Evolutionary conservation across 2,329 filamentous ascomycete genomes (phyloP), one percentile per base, ranked within the genome.

Genomic region (Fusarium clavum): DNA sequence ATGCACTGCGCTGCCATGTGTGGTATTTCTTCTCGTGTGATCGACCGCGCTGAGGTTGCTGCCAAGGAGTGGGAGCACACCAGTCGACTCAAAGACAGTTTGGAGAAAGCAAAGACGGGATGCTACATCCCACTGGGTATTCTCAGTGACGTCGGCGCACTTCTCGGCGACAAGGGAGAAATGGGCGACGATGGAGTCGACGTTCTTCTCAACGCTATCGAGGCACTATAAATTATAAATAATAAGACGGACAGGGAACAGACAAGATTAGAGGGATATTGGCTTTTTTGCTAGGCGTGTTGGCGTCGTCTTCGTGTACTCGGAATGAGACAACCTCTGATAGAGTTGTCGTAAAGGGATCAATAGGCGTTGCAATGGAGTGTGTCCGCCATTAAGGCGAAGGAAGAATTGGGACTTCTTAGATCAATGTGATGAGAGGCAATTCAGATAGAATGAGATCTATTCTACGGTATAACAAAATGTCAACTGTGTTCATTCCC

Each of bases 1-100:
- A 99, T 99, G 96, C 96, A 99, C 80, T 99, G 96, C 78, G 96
- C 96, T 2, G 91, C 94, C 64, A 99, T 99, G 96, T 99, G 96
- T 75, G 96, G 96, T 2, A 98, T 99, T 69, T 89, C 94, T 0
- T 84, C 85, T 46, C 90, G 90, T 58, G 90, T 99, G 18, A 94
- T 99, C 67, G 90, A 94, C 77, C 84, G 92, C 24, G 96, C 96
- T 0, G 96, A 99, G 80, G 88, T 91, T 24, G 96, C 96, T 8
- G 96, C 96, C 3, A 90, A 86, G 73, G 93, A 94, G 75, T 98
- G 96, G 94, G 96, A 99, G 82, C 94, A 98, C 79, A 98, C 96
- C 0, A 95, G 92, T 73, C 86, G 94, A 22, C 85, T 98, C 67
- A 96, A 94, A 80, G 94, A 97, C 79, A 94, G 92, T 63, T 83